These are phyloP conservation scores for Podaxis rugospora DNA, from an alignment of 768 basidiomycete genomes.

Conservation along the genomic window DNA sequence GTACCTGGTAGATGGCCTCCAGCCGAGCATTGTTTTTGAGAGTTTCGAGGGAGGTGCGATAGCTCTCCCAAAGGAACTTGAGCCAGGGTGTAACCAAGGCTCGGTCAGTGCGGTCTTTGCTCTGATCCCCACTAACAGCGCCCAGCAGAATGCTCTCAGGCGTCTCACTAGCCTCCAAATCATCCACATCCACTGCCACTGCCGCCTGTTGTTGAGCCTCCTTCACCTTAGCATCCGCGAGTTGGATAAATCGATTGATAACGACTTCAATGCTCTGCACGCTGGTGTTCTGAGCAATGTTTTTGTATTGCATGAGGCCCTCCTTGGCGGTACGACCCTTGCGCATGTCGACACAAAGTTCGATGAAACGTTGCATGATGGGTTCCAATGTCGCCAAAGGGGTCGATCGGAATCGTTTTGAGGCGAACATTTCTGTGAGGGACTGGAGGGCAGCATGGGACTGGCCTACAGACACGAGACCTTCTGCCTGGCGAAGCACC, in stretches of 20 bases:
- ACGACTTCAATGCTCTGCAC: constrained; percentile 91
- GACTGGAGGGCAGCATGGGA: constrained; percentile 87
- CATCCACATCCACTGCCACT: constrained; percentile 83
- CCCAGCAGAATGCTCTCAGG: constrained; percentile 89
- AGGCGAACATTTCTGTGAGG: constrained; percentile 87
- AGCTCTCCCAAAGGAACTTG: constrained; percentile 98
- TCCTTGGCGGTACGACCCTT: constrained; percentile 93
- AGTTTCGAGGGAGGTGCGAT: constrained; percentile 92
- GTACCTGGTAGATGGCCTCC: constrained; percentile 90
- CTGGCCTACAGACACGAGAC: constrained; percentile 89
- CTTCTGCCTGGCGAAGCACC: constrained; percentile 89
- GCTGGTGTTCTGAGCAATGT: constrained; percentile 91
- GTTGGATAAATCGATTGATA: constrained; percentile 78
- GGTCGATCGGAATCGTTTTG: constrained; percentile 92
- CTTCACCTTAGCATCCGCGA: constrained; percentile 76
- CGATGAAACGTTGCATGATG: constrained; percentile 93
- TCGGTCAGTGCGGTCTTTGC: constrained; percentile 90
- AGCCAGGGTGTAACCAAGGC: constrained; percentile 96
- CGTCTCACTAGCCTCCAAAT: constrained; percentile 93
- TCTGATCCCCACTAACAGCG: constrained; percentile 86
- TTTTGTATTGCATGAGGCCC: constrained; percentile 96
- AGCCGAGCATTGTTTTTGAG: constrained; percentile 93
- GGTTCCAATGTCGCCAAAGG: constrained; percentile 88
- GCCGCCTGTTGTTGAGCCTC: constrained; percentile 87
- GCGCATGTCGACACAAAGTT: constrained; percentile 92